phyloP scores from a whole-genome alignment of 169 alveolate species.

The Perkinsus chesapeaki region DNA sequence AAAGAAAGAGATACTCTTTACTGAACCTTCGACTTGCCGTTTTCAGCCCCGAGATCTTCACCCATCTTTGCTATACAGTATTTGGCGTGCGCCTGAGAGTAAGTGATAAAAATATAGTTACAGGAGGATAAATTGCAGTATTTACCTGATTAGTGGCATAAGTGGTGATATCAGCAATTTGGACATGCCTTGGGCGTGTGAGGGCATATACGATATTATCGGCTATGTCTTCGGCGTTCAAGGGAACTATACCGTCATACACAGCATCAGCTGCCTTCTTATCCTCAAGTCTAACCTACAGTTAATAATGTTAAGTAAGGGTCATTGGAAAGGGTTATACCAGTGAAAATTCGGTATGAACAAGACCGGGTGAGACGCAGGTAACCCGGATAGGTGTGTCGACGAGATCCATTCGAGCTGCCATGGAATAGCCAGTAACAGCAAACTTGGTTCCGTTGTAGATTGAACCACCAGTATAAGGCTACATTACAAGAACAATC shows the following conservation, averaged over 20 bases:
- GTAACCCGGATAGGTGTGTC: not conserved
- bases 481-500: not conserved
- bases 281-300: not conserved
- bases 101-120: not conserved
- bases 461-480: not conserved
- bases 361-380: not conserved
- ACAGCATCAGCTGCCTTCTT: not conserved
- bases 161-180: not conserved
- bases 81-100: not conserved
- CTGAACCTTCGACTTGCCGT: too few relatives aligned
- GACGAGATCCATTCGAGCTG: not conserved
- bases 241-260: not conserved
- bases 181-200: conserved; percentile 7
- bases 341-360: not conserved
- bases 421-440: not conserved
- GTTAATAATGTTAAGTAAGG: not conserved
- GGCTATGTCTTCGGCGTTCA: not conserved
- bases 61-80: too few relatives aligned
- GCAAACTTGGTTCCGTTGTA: not conserved
- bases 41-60: too few relatives aligned
- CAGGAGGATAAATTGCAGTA: not conserved
- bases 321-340: not conserved
- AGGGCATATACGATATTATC: conserved; percentile 5
- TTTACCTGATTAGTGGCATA: conserved; percentile 1
- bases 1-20: too few relatives aligned